Conservation (phyloP, 2,329 filamentous ascomycete species). For the Fusarium sp. region DNA sequence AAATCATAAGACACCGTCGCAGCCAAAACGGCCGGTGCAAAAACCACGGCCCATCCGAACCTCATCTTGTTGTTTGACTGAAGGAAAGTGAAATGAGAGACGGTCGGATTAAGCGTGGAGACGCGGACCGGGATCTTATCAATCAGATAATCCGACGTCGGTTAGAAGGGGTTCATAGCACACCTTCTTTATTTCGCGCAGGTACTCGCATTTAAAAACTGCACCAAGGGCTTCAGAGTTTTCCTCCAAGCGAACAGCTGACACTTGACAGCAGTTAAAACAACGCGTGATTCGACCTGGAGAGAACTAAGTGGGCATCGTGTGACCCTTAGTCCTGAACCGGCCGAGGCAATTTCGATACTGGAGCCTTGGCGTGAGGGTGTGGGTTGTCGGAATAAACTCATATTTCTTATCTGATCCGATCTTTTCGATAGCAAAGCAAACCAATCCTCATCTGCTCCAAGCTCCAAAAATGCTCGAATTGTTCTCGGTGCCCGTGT, state of each 20-base stretch:
- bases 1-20: constrained; percentile 71
- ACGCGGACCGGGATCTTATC: constrained; percentile 25
- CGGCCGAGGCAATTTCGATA: constrained; percentile 34
- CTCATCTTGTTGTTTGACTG: constrained; percentile 27
- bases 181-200: background rate
- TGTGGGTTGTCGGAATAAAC: constrained; percentile 20
- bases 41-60: background rate
- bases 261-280: constrained; percentile 6
- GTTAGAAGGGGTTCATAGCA: background rate
- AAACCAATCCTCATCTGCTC: background rate
- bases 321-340: constrained; percentile 32
- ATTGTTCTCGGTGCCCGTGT: constrained; percentile 83
- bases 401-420: constrained; percentile 32
- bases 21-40: constrained; percentile 40
- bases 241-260: constrained; percentile 16
- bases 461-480: constrained; percentile 61
- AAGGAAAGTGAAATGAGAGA: constrained; percentile 3
- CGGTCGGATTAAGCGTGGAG: constrained; percentile 10
- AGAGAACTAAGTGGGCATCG: constrained; percentile 34
- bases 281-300: constrained; percentile 26
- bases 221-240: constrained; percentile 19
- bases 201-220: background rate
- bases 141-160: constrained; percentile 36
- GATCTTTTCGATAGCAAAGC: constrained; percentile 21
- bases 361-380: constrained; percentile 23